Percentiles rank a stretch among this genome's conserved stretches.
phyloP scores from a whole-genome alignment of 148 eudicot species.

The Limonium bicolor region DNA sequence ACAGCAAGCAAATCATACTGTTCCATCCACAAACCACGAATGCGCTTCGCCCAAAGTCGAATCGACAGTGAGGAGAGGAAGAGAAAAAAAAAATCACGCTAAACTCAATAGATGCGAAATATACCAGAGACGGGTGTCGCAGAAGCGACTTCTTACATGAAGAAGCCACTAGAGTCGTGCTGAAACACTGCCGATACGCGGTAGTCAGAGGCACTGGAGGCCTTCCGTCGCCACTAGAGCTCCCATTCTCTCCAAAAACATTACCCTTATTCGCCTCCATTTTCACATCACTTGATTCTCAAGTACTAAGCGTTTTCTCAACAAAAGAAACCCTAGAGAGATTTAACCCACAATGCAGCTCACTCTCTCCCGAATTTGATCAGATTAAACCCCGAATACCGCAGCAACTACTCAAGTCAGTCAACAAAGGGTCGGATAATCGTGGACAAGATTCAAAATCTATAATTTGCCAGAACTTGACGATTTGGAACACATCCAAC shows the following conservation, averaged over 20 bases:
- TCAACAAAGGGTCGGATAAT: too few species aligned
- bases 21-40: neutral
- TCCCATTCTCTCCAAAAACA: constrained; percentile 25
- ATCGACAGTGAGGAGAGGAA: neutral
- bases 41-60: neutral
- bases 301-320: too few species aligned
- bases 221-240: constrained; percentile 30
- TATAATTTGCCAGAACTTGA: too few species aligned
- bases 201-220: constrained; percentile 48
- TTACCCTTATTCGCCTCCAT: constrained; percentile 42
- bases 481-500: too few species aligned
- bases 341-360: too few species aligned
- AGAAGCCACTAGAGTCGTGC: constrained; percentile 10
- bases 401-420: too few species aligned
- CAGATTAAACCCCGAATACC: too few species aligned
- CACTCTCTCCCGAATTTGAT: too few species aligned
- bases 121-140: constrained; percentile 71
- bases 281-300: constrained; percentile 37
- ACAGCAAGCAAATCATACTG: too few species aligned
- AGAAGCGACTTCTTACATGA: constrained; percentile 34
- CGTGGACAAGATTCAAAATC: too few species aligned
- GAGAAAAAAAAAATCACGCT: neutral
- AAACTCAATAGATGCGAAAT: neutral
- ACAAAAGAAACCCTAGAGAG: too few species aligned
- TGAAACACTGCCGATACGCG: constrained; percentile 26